phyloP scores from a whole-genome alignment of 139 green algal genomes.

The Coccomyxa sp. region DNA sequence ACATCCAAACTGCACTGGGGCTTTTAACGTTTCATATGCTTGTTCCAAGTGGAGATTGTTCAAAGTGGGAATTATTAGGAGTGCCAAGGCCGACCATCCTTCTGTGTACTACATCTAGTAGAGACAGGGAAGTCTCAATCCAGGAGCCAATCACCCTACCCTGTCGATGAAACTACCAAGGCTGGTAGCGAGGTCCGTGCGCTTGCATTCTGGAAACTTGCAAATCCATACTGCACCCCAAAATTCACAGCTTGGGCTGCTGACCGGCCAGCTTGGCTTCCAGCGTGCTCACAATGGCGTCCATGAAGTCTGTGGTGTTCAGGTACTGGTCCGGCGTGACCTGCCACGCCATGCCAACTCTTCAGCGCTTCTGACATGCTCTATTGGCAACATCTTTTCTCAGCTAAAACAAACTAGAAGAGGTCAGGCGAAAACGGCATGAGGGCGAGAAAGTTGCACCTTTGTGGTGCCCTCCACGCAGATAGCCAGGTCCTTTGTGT shows the following conservation, averaged over 20 bases:
- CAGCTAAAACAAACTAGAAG: neutral
- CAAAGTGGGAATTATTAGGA: too few species aligned
- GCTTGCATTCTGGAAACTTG: too few species aligned
- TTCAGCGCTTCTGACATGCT: neutral
- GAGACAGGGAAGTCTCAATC: too few species aligned
- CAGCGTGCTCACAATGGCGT: slow-evolving; percentile 56
- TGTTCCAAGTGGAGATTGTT: too few species aligned
- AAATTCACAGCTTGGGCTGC: neutral
- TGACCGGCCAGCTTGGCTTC: slow-evolving; percentile 8
- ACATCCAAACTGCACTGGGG: too few species aligned
- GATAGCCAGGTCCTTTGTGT: slow-evolving; percentile 96
- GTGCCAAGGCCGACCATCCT: too few species aligned
- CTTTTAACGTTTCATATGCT: too few species aligned
- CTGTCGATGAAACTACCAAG: too few species aligned
- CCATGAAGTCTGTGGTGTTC: slow-evolving; percentile 91
- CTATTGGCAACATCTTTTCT: neutral
- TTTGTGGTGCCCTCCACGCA: slow-evolving; percentile 78
- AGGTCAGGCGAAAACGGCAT: neutral
- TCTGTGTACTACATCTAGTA: too few species aligned
- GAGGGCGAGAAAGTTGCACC: slow-evolving; percentile 37
- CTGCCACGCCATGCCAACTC: neutral
- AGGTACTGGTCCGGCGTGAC: slow-evolving; percentile 78
- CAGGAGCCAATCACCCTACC: too few species aligned
- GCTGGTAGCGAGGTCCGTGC: too few species aligned
- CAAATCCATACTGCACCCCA: too few species aligned